Percentiles rank a stretch among this genome's conserved stretches.
These are phyloP conservation scores for Pyricularia grisea DNA, from an alignment of 2,329 filamentous ascomycete genomes.

Conservation along the genomic window DNA sequence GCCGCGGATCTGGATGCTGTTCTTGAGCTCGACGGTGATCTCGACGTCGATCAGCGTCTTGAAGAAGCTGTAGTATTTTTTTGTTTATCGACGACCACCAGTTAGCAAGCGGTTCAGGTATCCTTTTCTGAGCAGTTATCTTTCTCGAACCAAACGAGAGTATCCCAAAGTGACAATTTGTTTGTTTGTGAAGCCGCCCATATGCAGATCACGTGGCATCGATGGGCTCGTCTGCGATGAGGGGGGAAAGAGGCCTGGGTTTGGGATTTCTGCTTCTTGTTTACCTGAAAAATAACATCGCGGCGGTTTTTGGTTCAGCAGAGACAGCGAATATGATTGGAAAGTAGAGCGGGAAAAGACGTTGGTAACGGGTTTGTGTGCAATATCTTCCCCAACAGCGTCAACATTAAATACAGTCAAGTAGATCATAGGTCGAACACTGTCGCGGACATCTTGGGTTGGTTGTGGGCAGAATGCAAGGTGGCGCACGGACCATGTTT, in stretches of 20 bases:
- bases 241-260: background rate
- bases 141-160: background rate
- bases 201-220: background rate
- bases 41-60: constrained; percentile 96
- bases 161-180: background rate
- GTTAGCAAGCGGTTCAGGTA: background rate
- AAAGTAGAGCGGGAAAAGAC: background rate
- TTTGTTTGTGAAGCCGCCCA: background rate
- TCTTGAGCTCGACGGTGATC: constrained; percentile 98
- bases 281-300: background rate
- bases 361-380: background rate
- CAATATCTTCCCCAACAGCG: background rate
- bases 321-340: background rate
- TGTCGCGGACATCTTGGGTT: background rate
- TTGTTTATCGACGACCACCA: too few relatives aligned
- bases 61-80: constrained; percentile 63
- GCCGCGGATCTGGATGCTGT: constrained; percentile 94
- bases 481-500: background rate
- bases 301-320: background rate
- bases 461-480: background rate
- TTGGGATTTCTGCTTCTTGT: background rate
- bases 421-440: background rate
- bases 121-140: background rate
- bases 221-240: background rate
- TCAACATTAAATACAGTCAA: background rate